Base-by-base conservation (phyloP, 768 basidiomycete genomes). In the Lactarius deliciosus region DNA sequence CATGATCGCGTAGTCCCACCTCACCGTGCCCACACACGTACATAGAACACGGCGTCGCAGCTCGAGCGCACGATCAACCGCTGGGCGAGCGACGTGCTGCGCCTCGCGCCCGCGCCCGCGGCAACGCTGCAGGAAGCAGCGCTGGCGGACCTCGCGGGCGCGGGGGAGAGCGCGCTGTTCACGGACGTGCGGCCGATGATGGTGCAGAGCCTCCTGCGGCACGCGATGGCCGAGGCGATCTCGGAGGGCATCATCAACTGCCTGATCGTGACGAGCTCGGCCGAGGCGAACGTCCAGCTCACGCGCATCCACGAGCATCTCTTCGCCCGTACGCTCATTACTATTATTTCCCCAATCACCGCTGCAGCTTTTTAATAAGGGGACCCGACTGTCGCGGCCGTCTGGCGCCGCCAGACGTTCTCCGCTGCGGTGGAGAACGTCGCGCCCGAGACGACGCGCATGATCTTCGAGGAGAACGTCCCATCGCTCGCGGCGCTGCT, bases 351-450 rank as follows among this genome's bases (percentile, higher is more conserved):
- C 11, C 11, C 36, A 36, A 36, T 36, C 36, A 8, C 36, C 28
- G 36, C 36, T 36, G 36, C 36, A 36, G 11, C 36, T 36, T 11
- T 11, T 36, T 11, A 9, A 38, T 1, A 11, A 38, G 91, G 91
- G 60, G 91, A 94, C 72, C 88, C 93, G 15, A 87, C 91, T 5
- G 91, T 95, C n/a, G 93, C 93, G 0, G 84, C 85, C 47, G 92
- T 95, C 22, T 95, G 93, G 93, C 85, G 93, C 28, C 85, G 92
- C 13, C 92, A 95, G 74, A 94, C 92, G 3, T 94, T 93, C 77
- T 88, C 90, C 13, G 92, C 92, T 0, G 91, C 92, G 5, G 89
- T 95, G 61, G 91, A 93, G 40, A 75, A 82, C 0, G 89, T 87
- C 75, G 87, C 90, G 0, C 83, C 86, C 7, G 87, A 89, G 60